Conservation (phyloP, 139 green algal species). For the Chlorella sp. region DNA sequence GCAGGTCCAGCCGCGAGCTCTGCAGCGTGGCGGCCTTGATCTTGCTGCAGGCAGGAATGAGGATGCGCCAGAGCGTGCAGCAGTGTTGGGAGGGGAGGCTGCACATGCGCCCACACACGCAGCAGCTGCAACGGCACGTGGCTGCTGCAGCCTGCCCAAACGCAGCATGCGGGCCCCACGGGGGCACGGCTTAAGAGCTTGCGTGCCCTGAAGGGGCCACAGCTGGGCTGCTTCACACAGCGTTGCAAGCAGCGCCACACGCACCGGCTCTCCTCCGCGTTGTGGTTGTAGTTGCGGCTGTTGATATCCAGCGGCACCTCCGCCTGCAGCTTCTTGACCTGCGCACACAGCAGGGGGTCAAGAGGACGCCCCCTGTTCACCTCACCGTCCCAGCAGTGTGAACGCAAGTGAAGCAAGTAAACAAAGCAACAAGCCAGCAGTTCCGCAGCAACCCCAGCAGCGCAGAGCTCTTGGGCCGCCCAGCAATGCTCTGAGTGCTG, state of each 20-base stretch:
- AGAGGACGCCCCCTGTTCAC: no score
- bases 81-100: neutral
- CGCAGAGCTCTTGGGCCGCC: no score
- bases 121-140: no score
- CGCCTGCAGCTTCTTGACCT: conserved; percentile 38
- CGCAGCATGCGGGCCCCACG: no score
- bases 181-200: no score
- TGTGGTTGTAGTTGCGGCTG: conserved; percentile 64
- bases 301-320: conserved; percentile 64
- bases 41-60: neutral
- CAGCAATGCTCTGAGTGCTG: no score
- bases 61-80: neutral
- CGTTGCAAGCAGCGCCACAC: neutral
- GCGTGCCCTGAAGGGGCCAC: no score
- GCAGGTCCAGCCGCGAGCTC: conserved; percentile 54
- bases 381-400: no score
- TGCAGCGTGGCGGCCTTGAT: conserved; percentile 59
- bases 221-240: neutral
- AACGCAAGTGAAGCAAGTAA: no score
- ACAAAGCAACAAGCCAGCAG: no score
- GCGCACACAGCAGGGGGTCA: neutral
- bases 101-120: no score
- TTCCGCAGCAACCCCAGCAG: neutral
- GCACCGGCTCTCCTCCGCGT: conserved; percentile 10
- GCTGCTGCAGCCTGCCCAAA: no score